These are phyloP conservation scores for Plasmopara viticola DNA, from an alignment of 352 stramenopile species.

Conservation along the genomic window DNA sequence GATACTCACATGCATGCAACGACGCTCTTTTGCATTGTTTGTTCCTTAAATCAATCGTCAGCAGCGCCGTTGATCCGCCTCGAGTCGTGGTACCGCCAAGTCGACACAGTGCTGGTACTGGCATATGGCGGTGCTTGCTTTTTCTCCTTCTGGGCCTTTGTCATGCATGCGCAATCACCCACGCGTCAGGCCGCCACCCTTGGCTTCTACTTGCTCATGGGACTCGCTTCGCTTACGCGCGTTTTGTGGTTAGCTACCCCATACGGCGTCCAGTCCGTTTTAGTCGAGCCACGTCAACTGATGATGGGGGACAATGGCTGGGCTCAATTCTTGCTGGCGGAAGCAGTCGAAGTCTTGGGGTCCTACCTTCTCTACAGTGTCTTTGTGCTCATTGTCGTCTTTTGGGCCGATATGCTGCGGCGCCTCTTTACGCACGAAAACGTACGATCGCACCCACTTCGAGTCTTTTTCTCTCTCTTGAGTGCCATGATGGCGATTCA, in stretches of 20 bases:
- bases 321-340: conserved; percentile 67
- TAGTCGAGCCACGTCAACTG: conserved; percentile 48
- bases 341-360: conserved; percentile 86
- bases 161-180: conserved; percentile 56
- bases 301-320: conserved; percentile 62
- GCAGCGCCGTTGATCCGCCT: conserved; percentile 57
- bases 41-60: conserved; percentile 7
- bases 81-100: conserved; percentile 74
- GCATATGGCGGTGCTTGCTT: conserved; percentile 72
- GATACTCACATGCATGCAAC: neutral
- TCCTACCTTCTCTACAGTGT: conserved; percentile 94
- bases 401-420: conserved; percentile 96
- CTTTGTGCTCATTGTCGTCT: conserved; percentile 96
- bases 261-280: conserved; percentile 63
- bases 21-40: conserved; percentile 5
- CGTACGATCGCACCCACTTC: conserved; percentile 77
- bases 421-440: conserved; percentile 78
- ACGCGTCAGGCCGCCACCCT: conserved; percentile 58
- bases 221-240: conserved; percentile 51
- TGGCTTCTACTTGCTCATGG: conserved; percentile 80
- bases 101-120: conserved; percentile 70
- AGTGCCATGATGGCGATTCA: conserved; percentile 64
- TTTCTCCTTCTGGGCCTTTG: conserved; percentile 76
- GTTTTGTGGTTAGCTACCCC: conserved; percentile 71
- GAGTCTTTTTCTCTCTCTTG: conserved; percentile 84